Base-by-base conservation (phyloP, 2,329 filamentous ascomycete genomes). In the Purpureocillium takamizusanense region DNA sequence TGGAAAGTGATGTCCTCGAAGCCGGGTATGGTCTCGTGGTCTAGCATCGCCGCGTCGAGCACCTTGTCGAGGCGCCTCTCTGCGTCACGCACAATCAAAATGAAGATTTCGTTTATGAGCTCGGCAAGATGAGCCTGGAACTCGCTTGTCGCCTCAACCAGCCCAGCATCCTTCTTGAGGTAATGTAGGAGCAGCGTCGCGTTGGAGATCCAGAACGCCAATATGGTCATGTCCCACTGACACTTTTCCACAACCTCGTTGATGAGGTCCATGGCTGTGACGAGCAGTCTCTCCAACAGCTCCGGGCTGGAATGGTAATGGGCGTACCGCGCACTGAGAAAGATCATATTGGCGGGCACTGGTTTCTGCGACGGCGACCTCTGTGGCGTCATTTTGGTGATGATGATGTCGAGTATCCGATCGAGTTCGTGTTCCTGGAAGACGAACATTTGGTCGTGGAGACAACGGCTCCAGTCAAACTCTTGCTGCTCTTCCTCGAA, bases 201-300 rank as follows among this genome's bases (percentile, higher is more conserved):
- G 59, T 98, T 98, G 2, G 92, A 97, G 53, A 95, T 88, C 92
- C 92, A 98, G 56, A 98, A 98, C 3, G 92, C 92, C 29, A 98
- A 69, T 48, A 98, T 95, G 0, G 92, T 98, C 92, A 98, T 98
- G 56, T 98, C 92, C 92, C 92, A 97, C 56, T 98, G 92, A 54
- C 90, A 81, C 44, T 77, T 77, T 61, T 97, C 92, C n/a, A 98
- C 88, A 23, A 95, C 87, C 42, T 88, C 83, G 55, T 97, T 97
- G 52, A 98, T 97, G 61, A 90, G 92, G 54, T 94, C 87, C 75
- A 94, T 94, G 29, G 92, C 87, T 28, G 83, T 82, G 18, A 85
- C 72, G 13, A 98, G 75, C 18, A 97, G 74, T 32, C 83, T 83
- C 14, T 78, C 81, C 9, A 98, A 67, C 9, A 98, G 71, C 45